Evolutionary conservation across 495 filamentous ascomycete genomes (phyloP).

Genomic region (Tuber aestivum): DNA sequence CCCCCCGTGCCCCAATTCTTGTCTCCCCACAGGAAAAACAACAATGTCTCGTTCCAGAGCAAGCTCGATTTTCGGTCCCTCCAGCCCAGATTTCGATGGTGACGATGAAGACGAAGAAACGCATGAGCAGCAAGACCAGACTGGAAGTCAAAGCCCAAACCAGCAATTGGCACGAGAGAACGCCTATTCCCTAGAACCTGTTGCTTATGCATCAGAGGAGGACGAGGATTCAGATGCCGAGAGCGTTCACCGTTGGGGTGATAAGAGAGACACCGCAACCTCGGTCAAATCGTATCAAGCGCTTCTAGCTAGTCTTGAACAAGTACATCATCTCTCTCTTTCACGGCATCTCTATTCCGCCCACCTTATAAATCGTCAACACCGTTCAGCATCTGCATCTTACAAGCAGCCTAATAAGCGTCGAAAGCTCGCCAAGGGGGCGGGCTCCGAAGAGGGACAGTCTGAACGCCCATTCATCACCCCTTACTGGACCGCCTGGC

Average conservation of each 20-base stretch:
- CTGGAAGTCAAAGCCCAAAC: conserved; percentile 7
- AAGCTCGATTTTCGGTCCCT: not conserved
- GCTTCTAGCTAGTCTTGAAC: conserved; percentile 18
- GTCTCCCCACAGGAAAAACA: not conserved
- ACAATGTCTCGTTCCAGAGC: not conserved
- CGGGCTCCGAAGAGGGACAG: not conserved
- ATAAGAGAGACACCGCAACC: conserved; percentile 13
- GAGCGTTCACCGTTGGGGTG: conserved; percentile 15
- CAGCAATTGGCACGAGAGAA: conserved; percentile 14
- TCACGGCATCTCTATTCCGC: conserved; percentile 30
- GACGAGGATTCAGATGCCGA: conserved; percentile 11
- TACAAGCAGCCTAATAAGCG: conserved; percentile 10
- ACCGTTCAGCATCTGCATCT: not conserved
- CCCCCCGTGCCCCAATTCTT: not conserved
- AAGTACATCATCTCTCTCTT: conserved; percentile 22
- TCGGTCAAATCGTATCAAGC: conserved; percentile 14
- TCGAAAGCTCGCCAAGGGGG: not conserved
- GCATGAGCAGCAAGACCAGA: not conserved
- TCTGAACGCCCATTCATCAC: conserved; percentile 19
- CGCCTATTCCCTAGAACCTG: conserved; percentile 10
- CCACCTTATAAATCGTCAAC: conserved; percentile 16
- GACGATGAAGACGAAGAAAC: not conserved
- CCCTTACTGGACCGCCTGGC: conserved; percentile 27
- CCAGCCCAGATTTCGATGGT: not conserved
- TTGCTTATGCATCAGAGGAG: not conserved